phyloP scores from a whole-genome alignment of 495 filamentous ascomycete genomes.

The Penicillium taxi region DNA sequence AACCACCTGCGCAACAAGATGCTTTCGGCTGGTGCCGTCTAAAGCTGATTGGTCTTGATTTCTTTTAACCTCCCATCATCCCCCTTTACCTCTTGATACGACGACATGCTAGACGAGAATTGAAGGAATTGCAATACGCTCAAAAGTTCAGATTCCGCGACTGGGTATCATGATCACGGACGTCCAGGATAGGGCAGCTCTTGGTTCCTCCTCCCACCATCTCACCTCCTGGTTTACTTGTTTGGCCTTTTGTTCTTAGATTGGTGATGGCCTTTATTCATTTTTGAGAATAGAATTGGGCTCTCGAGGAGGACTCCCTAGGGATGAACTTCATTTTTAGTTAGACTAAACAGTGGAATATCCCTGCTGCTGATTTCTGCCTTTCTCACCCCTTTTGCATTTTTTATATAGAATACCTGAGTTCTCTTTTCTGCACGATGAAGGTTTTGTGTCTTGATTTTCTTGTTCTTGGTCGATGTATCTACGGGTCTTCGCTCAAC shows the following conservation, averaged over 20 bases:
- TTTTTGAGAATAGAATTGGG: conserved; percentile 8
- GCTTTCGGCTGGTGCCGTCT: conserved; percentile 47
- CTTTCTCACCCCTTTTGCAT: conserved; percentile 4
- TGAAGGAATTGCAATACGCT: conserved; percentile 21
- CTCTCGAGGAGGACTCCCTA: background rate
- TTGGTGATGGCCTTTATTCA: conserved; percentile 8
- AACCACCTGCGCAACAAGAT: conserved; percentile 98
- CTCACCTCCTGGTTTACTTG: conserved; percentile 1
- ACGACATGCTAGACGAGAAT: conserved; percentile 41
- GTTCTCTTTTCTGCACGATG: conserved; percentile 3
- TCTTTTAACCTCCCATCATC: conserved; percentile 6
- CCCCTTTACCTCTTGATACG: conserved; percentile 22
- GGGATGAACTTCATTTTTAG: conserved; percentile 6
- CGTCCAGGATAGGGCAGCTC: background rate
- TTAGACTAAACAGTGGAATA: background rate
- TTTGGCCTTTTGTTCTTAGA: conserved; percentile 14
- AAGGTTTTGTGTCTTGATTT: conserved; percentile 1
- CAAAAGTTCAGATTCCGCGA: conserved; percentile 17
- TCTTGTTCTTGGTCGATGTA: conserved; percentile 8
- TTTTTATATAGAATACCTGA: conserved; percentile 14
- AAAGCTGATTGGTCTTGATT: conserved; percentile 19
- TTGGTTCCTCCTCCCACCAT: background rate
- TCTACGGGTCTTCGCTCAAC: conserved; percentile 7
- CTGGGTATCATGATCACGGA: background rate
- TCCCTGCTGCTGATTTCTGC: conserved; percentile 5